Base-by-base conservation (phyloP, 345 rosid genomes). In the Passiflora organensis region DNA sequence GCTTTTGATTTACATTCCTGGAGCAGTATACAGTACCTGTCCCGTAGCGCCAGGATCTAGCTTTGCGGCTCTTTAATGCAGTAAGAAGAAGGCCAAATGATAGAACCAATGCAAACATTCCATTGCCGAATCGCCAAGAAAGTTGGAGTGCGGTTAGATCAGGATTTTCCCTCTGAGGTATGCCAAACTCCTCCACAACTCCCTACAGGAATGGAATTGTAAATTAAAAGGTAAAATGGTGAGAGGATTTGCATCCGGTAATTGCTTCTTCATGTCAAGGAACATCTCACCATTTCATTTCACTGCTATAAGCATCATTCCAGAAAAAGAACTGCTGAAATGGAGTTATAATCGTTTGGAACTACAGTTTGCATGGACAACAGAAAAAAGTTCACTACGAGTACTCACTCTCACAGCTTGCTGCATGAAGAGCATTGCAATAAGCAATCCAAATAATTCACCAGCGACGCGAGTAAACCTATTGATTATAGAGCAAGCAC, bases 371-470 rank as follows among this genome's bases (percentile, higher is more conserved):
- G 43, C 9, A 41, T 41, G 34, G 34, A 28, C 8, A 8, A 2
- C 8, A 28, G 8, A 8, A 28, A 28, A 28, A 28, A 51, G 11
- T 15, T 51, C 43, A 20, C 23, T 17, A 28, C 55, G 63, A 60
- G 15, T 21, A 57, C 75, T 80, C 61, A 87, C 97, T 71, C 69
- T 88, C 34, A 91, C 82, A 63, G 97, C 96, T 75, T 91, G 75
- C 79, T 91, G 95, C 91, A 88, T 79, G 66, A 88, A 91, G 60
- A 91, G 90, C 86, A 91, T 83, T 18, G 96, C 96, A 21, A 91
- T 91, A 36, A 91, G 87, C 37, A 91, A 78, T 71, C 96, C 98
- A 68, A 91, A 91, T 24, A 91, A 70, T 72, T 88, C 98, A 13
- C 98, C 96, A 2, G 98, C 95, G 17, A 91, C 42, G 46, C 98